Base-by-base conservation (phyloP, 306 rosid genomes). In the Argentina anserina region DNA sequence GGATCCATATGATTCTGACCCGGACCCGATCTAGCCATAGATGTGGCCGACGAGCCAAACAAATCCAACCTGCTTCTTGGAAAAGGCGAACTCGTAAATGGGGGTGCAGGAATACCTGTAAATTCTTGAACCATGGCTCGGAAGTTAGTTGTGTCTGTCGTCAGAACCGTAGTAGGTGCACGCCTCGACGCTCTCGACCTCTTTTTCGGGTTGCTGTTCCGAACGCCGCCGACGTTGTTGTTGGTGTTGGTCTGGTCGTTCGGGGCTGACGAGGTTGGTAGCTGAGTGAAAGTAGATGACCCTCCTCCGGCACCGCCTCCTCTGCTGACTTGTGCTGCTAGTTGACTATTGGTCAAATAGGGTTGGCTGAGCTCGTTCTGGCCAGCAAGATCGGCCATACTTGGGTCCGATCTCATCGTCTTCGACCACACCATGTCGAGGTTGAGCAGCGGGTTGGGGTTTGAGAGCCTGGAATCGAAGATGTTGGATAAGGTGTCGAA, bases 71-170 rank as follows among this genome's bases (percentile, higher is more conserved):
- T 82, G 65, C 76, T 81, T 76, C 97, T 79, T 3, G 90, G 83
- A 67, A 91, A 89, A 41, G 86, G 68, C 2, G 97, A 88, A 3
- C 90, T 83, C 3, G 91, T 61, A 75, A 95, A 95, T 5, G 99
- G 97, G 0, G 89, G 97, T 7, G 96, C 93, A 7, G 99, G 99
- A 37, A 95, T 91, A 42, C 99, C 99, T 14, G 99, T 95, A 74
- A 95, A 95, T 81, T 95, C 97, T 67, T 95, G 99, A 73, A 95
- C 99, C 99, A 95, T 95, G 82, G 99, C 97, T 85, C 99, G 70
- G 83, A 95, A 95, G 84, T 95, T 95, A 0, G 93, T 72, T 21
- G 99, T 95, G 84, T 91, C 97, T 1, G 99, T 95, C 3, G 93
- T 95, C 4, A 95, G 76, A 3, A 95, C 97, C 0, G 99, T 95